A percentile compares a stretch with the other conserved stretches of the same genome.
These are phyloP conservation scores for Acarospora socialis DNA, from an alignment of 2,329 filamentous ascomycete genomes.

Conservation along the genomic window DNA sequence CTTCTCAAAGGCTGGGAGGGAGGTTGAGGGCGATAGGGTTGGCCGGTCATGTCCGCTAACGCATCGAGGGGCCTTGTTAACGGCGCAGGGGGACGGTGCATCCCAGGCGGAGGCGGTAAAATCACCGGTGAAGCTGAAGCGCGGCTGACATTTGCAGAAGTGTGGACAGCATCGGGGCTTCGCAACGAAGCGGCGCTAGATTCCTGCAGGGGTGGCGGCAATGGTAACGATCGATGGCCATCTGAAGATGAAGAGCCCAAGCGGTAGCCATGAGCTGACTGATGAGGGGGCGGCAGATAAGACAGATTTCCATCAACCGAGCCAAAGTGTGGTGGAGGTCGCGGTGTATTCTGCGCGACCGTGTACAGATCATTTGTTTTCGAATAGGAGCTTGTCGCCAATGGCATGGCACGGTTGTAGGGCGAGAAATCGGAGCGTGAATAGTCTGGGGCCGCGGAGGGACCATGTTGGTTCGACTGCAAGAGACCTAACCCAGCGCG, in stretches of 20 bases:
- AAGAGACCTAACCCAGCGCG: too few relatives aligned
- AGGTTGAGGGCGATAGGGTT: constrained; percentile 9
- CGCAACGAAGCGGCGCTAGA: constrained; percentile 5
- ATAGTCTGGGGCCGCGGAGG: too few relatives aligned
- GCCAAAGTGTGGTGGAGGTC: too few relatives aligned
- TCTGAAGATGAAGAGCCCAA: constrained; percentile 6
- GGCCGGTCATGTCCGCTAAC: constrained; percentile 10
- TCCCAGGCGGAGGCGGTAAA: constrained; percentile 11
- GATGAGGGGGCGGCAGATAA: constrained; percentile 11
- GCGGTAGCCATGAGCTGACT: constrained; percentile 3
- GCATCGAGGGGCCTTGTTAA: constrained; percentile 10
- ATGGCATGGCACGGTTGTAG: too few relatives aligned
- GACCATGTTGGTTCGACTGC: too few relatives aligned
- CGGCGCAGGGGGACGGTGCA: constrained; percentile 10
- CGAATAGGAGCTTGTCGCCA: too few relatives aligned
- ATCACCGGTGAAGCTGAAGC: constrained; percentile 13
- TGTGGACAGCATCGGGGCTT: constrained; percentile 8
- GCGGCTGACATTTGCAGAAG: constrained; percentile 6
- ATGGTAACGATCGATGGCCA: constrained; percentile 8
- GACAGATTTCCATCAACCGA: too few relatives aligned
- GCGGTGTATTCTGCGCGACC: too few relatives aligned
- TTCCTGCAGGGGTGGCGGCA: constrained; percentile 1
- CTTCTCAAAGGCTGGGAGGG: too few relatives aligned
- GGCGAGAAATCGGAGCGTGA: too few relatives aligned
- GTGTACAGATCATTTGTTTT: too few relatives aligned